Evolutionary conservation across 495 filamentous ascomycete species (phyloP), one percentile per base, ranked within the genome.

Genomic region (Talaromyces borbonicus): DNA sequence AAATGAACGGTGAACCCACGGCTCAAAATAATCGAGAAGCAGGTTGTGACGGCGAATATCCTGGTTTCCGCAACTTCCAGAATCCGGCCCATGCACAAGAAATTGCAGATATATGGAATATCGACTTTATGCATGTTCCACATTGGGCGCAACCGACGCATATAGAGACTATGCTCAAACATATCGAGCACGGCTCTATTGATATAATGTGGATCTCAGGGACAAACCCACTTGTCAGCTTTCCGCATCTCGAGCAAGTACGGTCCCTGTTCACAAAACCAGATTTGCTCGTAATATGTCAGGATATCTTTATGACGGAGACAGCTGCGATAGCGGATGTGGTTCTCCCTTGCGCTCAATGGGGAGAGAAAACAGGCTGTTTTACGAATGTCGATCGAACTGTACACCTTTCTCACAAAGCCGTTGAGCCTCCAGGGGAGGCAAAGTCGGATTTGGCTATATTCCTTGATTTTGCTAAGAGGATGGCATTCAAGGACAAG

Each of bases 341-440:
- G 3, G 52, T 56, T n/a, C 41, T 56, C 2, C 54, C 54, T 1
- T 44, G 44, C 8, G 52, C 54, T 1, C 52, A 54, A 40, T 56
- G 54, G 54, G 43, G 41, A 0, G 54, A 56, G 23, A 56, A 56
- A 20, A 56, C 54, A 2, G 54, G 54, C 5, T 55, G 52, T 38
- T 56, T 52, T 38, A 56, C 54, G 11, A 56, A 56, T 36, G 52
- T 43, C 3, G 54, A 56, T 20, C 54, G 54, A 8, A 56, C 54
- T 2, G 52, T 56, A 39, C 54, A 56, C 27, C 42, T 56, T 5
- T 44, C 49, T 30, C 39, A 41, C 20, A 52, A 55, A 22, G 54
- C 54, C 23, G 46, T 56, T 33, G 52, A 56, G 4, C 52, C 54
- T 1, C 54, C 54, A 0, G 44, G 44, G 11, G 49, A 51, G 26